phyloP scores from a whole-genome alignment of 2,329 filamentous ascomycete species.

The Tolypocladium guangdongense region DNA sequence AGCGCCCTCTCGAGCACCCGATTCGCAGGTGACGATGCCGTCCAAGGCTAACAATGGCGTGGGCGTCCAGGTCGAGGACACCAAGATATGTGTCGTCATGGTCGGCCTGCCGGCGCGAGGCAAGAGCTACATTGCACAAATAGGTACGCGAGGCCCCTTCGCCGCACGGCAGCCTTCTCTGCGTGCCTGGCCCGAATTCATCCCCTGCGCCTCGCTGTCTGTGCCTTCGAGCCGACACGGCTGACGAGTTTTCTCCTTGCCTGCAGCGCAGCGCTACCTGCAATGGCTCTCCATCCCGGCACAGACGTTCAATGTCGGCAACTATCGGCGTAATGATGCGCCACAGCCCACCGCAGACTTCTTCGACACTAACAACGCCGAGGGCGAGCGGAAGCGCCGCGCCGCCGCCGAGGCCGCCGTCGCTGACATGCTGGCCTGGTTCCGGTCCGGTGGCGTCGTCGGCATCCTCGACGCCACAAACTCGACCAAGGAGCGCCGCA shows the following conservation, averaged over 20 bases:
- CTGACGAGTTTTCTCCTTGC: background rate
- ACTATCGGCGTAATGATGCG: slow-evolving; percentile 81
- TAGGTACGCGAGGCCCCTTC: slow-evolving; percentile 56
- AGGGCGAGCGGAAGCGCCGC: slow-evolving; percentile 79
- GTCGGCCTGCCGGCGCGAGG: slow-evolving; percentile 90
- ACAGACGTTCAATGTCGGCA: slow-evolving; percentile 94
- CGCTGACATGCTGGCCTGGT: slow-evolving; percentile 90
- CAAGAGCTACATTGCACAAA: slow-evolving; percentile 96
- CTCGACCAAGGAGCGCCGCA: slow-evolving; percentile 77
- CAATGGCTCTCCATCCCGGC: slow-evolving; percentile 93
- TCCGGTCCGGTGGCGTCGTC: slow-evolving; percentile 68
- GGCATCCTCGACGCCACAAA: slow-evolving; percentile 96
- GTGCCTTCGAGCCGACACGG: background rate
- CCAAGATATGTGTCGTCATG: slow-evolving; percentile 97
- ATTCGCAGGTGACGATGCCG: slow-evolving; percentile 25
- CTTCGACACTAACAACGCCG: slow-evolving; percentile 82
- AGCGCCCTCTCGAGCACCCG: slow-evolving; percentile 2
- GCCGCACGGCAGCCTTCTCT: background rate
- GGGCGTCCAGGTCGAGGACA: slow-evolving; percentile 85
- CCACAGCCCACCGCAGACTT: slow-evolving; percentile 89
- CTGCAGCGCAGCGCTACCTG: slow-evolving; percentile 76
- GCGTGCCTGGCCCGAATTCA: no score
- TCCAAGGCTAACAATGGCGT: slow-evolving; percentile 47
- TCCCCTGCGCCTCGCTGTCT: background rate
- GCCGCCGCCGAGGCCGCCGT: slow-evolving; percentile 88